A percentile compares a stretch with the other conserved stretches of the same genome.
These are phyloP conservation scores for Eudorina sp. DNA, from an alignment of 139 green algal species.

Conservation along the genomic window DNA sequence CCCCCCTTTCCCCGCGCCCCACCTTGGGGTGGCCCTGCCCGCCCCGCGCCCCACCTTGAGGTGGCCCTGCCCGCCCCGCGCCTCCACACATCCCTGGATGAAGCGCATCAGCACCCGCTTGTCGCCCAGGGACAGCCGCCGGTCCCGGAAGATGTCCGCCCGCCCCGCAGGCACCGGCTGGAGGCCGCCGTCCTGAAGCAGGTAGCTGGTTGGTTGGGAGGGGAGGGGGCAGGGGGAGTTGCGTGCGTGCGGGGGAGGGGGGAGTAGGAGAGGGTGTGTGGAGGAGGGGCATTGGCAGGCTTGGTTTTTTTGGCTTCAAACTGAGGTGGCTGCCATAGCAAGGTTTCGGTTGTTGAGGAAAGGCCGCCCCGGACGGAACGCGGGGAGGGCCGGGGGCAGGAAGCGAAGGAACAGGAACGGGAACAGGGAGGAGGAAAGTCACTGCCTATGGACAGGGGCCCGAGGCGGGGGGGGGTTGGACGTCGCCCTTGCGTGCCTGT, in stretches of 20 bases:
- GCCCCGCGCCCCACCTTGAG: slow-evolving; percentile 49
- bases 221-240: not conserved
- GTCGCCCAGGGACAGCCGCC: slow-evolving; percentile 69
- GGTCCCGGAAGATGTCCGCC: slow-evolving; percentile 87
- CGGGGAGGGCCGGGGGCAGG: no score
- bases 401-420: no score
- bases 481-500: no score
- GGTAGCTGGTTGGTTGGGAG: slow-evolving; percentile 59
- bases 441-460: no score
- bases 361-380: no score
- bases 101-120: slow-evolving; percentile 89
- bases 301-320: no score
- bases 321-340: no score
- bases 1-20: no score
- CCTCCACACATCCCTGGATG: slow-evolving; percentile 69
- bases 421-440: no score
- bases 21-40: slow-evolving; percentile 48
- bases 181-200: slow-evolving; percentile 55
- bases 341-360: no score
- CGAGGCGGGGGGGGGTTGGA: no score
- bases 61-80: slow-evolving; percentile 30
- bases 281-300: not conserved
- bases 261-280: not conserved
- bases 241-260: not conserved
- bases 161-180: slow-evolving; percentile 76